Evolutionary conservation across 768 basidiomycete genomes (phyloP).

Genomic region (Rhodocollybia butyracea): DNA sequence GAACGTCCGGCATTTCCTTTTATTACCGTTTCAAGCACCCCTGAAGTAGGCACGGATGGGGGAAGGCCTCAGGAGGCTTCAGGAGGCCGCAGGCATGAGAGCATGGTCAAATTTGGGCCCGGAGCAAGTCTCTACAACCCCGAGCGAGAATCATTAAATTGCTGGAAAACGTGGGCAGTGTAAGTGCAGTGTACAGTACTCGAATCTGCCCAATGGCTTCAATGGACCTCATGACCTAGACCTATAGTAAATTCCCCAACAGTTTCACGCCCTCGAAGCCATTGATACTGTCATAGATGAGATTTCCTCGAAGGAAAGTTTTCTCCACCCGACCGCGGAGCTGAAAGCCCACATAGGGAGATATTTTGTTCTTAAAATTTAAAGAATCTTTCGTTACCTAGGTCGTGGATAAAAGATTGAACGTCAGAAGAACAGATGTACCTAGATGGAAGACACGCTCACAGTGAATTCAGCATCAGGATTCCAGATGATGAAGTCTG

Average conservation of each 20-base stretch:
- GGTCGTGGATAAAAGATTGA: not conserved
- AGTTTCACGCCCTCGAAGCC: constrained; percentile 12
- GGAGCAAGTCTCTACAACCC: too few species aligned
- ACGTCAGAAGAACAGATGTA: constrained; percentile 7
- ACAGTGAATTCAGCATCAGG: constrained; percentile 50
- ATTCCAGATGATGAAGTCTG: constrained; percentile 86
- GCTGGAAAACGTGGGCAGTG: too few species aligned
- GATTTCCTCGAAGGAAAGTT: constrained; percentile 75
- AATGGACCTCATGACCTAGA: not conserved
- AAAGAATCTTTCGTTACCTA: constrained; percentile 74
- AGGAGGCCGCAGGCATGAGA: too few species aligned
- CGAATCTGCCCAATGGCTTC: too few species aligned
- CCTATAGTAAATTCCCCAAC: not conserved
- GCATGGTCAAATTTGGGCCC: too few species aligned
- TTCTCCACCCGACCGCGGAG: constrained; percentile 71
- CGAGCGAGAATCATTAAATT: too few species aligned
- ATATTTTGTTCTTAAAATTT: constrained; percentile 92
- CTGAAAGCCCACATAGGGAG: constrained; percentile 78
- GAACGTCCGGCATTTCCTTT: too few species aligned
- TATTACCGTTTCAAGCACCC: too few species aligned
- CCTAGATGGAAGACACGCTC: constrained; percentile 1
- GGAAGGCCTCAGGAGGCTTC: too few species aligned
- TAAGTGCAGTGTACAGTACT: too few species aligned
- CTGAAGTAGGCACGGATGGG: too few species aligned
- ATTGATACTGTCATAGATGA: constrained; percentile 53